These are phyloP conservation scores for Trametes sanguinea DNA, from an alignment of 768 basidiomycete genomes.

Conservation along the genomic window DNA sequence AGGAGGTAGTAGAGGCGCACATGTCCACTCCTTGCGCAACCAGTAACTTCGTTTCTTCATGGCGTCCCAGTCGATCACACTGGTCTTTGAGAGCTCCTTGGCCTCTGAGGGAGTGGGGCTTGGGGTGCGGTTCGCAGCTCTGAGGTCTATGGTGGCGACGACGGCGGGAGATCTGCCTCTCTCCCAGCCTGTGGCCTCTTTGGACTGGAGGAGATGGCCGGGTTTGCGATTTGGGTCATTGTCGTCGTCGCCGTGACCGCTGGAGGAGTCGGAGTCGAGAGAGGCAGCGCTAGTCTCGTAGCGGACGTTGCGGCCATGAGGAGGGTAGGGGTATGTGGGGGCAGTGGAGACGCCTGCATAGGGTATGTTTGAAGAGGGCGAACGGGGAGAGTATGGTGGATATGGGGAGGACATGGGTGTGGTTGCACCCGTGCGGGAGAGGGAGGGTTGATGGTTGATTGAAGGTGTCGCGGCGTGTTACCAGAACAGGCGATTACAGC, in stretches of 20 bases:
- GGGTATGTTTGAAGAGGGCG: conserved; percentile 19
- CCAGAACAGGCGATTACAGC: conserved; percentile 12
- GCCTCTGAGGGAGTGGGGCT: conserved; percentile 40
- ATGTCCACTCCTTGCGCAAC: conserved; percentile 38
- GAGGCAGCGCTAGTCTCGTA: conserved; percentile 23
- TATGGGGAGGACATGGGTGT: conserved; percentile 22
- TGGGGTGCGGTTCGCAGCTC: conserved; percentile 33
- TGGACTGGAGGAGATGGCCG: neutral
- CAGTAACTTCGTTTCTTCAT: conserved; percentile 34
- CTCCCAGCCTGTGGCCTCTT: conserved; percentile 8
- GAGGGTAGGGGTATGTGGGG: conserved; percentile 22
- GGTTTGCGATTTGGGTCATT: neutral
- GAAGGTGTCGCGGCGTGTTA: conserved; percentile 9
- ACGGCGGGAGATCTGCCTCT: neutral
- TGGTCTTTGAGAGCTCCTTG: conserved; percentile 30
- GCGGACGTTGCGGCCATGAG: conserved; percentile 4
- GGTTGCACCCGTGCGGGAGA: neutral
- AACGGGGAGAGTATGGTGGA: conserved; percentile 18
- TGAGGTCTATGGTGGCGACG: conserved; percentile 21
- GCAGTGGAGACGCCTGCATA: conserved; percentile 17
- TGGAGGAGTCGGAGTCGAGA: conserved; percentile 20
- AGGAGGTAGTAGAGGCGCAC: conserved; percentile 26
- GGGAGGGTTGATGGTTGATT: neutral
- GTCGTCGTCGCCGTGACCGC: conserved; percentile 15
- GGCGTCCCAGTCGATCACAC: conserved; percentile 35